phyloP scores from a whole-genome alignment of 2,329 filamentous ascomycete genomes.

The Colletotrichum simmondsii region DNA sequence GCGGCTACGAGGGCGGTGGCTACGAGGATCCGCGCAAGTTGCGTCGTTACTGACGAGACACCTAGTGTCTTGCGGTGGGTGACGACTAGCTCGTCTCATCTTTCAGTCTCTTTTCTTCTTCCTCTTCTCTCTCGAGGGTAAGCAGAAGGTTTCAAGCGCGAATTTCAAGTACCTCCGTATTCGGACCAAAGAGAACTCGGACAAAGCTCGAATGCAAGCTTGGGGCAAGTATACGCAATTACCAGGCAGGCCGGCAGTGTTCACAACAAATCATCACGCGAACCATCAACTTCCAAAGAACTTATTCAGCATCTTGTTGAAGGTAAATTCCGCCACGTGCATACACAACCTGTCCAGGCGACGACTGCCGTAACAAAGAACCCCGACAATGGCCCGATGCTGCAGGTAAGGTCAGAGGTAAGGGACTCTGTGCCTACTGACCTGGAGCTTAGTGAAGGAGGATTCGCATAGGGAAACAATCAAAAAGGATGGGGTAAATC shows the following conservation, averaged over 20 bases:
- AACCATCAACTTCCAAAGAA: not conserved
- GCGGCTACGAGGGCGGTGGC: conserved; percentile 80
- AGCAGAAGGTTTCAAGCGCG: conserved; percentile 37
- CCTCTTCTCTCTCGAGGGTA: conserved; percentile 49
- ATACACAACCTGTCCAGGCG: not conserved
- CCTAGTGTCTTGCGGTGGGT: conserved; percentile 56
- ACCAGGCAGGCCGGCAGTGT: not conserved
- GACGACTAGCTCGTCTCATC: conserved; percentile 21
- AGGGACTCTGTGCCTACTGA: conserved; percentile 54
- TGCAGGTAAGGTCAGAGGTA: conserved; percentile 68
- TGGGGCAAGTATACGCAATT: not conserved
- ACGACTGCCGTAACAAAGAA: not conserved
- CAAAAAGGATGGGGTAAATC: conserved; percentile 10
- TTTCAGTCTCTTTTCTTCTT: conserved; percentile 42
- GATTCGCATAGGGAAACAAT: conserved; percentile 1
- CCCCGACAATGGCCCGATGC: conserved; percentile 37
- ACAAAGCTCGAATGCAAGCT: not conserved
- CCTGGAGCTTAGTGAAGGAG: conserved; percentile 38
- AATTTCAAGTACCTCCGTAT: conserved; percentile 5
- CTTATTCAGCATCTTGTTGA: conserved; percentile 21
- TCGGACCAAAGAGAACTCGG: not conserved
- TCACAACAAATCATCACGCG: not conserved
- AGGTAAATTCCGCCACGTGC: conserved; percentile 27
- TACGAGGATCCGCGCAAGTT: conserved; percentile 82
- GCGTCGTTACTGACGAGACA: conserved; percentile 68